Base-by-base conservation (phyloP, 805 yeast species). In the Metschnikowia bowlesiae region DNA sequence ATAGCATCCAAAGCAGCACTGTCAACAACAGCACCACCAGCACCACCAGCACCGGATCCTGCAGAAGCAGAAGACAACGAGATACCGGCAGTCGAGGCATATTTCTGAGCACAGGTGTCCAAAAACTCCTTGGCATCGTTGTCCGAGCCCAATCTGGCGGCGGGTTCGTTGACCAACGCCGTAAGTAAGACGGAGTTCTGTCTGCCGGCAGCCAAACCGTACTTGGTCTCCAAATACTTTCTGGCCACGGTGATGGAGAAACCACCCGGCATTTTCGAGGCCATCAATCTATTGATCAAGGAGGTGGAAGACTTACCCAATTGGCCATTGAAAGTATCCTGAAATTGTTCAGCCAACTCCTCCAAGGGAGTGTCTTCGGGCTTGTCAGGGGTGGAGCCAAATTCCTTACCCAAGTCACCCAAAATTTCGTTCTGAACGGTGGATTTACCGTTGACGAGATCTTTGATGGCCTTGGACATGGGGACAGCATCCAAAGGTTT, bases 231-330 rank as follows among this genome's bases (percentile, higher is more conserved):
- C 68, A 94, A 81, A 74, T 94, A 88, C 70, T 91, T 89, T 78
- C 97, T 86, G 47, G 96, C 96, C 57, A 81, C 76, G 54, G 97
- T 85, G 61, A 92, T 85, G 44, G 96, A 87, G 73, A 92, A 94
- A 18, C 99, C 99, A 80, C 99, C 99, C 48, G 99, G 98, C 98
- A 94, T 94, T 77, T 94, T 94, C 30, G 97, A 86, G 9, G 98
- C 84, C 77, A 91, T 87, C 65, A 94, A 79, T 74, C 97, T 85
- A 55, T 96, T 88, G 56, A 92, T 78, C 63, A 94, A 80, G 30
- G 97, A 86, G 36, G 90, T 74, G 1, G 98, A 86, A 64, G 91
- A 96, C 71, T 94, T 94, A 69, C 99, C 99, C 59, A 94, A 81
- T 57, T 83, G 79, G 60, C 98, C 98, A 58, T 74, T 67, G 77